Evolutionary conservation across 768 basidiomycete genomes (phyloP), one percentile per base, ranked within the genome.

Genomic region (Inosperma sp.): DNA sequence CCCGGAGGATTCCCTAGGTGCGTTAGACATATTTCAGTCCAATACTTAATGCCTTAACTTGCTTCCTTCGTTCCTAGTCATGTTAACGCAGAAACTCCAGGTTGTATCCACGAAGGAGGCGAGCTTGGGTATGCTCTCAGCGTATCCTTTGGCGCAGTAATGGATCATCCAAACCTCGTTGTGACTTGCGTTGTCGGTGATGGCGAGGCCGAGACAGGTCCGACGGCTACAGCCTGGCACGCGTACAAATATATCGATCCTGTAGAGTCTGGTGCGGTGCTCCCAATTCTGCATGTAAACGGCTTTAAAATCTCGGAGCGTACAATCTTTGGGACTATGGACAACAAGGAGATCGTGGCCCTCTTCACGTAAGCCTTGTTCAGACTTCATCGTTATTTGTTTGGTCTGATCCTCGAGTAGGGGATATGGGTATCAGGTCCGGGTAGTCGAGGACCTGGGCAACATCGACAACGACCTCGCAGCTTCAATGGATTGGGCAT

Each of bases 221-320:
- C 86, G 0, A 88, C 88, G 30, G 86, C 87, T 5, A 73, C 81
- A 13, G 84, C 86, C 16, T 93, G 89, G 88, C 89, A 92, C 59
- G 84, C 78, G 5, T 84, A 75, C 80, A 93, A 96, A 72, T 96
- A 86, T 63, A 81, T 94, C 58, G 91, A 96, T 62, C 92, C 93
- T 19, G 80, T 79, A 13, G 92, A 93, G 68, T 87, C 85, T 3
- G 92, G 93, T 16, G 91, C 93, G 0, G 89, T 94, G 16, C 71
- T 96, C n/a, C 93, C 92, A 21, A 89, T 94, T 55, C 73, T 96
- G 2, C 88, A 93, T 61, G 79, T 86, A 55, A 93, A 93, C 56
- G 86, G 88, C 13, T 91, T 89, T 78, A 88, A 93, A 74, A 93
- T 94, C 54, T 89, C 87, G 0, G 89, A 93, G 62, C 79, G 90